Evolutionary conservation across 768 basidiomycete genomes (phyloP).

Genomic region (Kwoniella newhampshirensis): DNA sequence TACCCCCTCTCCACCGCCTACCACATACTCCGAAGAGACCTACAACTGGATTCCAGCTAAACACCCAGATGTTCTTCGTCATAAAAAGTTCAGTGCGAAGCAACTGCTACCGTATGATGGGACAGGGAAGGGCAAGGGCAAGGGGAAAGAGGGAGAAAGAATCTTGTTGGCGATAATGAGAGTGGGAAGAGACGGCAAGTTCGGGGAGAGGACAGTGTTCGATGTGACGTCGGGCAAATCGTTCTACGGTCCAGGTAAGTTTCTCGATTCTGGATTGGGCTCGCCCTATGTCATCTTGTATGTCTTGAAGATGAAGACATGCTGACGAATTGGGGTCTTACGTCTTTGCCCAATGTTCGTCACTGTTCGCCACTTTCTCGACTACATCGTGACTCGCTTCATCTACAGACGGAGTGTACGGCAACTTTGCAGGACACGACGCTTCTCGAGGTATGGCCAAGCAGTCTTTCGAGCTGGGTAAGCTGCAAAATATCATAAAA

Average conservation of each 20-base stretch:
- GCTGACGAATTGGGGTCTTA: too few species aligned
- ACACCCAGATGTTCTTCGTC: constrained; percentile 76
- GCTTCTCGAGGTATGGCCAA: constrained; percentile 97
- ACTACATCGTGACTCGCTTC: background rate
- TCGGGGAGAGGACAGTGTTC: constrained; percentile 65
- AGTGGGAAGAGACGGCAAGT: constrained; percentile 67
- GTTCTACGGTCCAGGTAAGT: constrained; percentile 92
- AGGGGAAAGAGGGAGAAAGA: constrained; percentile 62
- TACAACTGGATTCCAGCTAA: constrained; percentile 90
- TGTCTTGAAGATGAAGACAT: too few species aligned
- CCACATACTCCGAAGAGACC: constrained; percentile 67
- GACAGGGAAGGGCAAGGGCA: constrained; percentile 17
- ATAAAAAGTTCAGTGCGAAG: constrained; percentile 74
- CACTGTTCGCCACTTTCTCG: too few species aligned
- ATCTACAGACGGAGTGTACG: constrained; percentile 82
- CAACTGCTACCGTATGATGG: constrained; percentile 66
- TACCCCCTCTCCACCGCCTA: constrained; percentile 21
- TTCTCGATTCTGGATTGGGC: too few species aligned
- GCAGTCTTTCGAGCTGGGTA: constrained; percentile 90
- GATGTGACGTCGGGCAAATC: constrained; percentile 84
- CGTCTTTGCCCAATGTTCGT: too few species aligned
- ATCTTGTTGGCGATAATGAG: constrained; percentile 84
- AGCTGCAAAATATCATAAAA: constrained; percentile 40
- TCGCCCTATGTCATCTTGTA: too few species aligned
- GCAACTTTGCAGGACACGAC: constrained; percentile 95